A percentile compares a stretch with the other conserved stretches of the same genome.
Evolutionary conservation across 768 basidiomycete species (phyloP).

Genomic region (Mycena indigotica): DNA sequence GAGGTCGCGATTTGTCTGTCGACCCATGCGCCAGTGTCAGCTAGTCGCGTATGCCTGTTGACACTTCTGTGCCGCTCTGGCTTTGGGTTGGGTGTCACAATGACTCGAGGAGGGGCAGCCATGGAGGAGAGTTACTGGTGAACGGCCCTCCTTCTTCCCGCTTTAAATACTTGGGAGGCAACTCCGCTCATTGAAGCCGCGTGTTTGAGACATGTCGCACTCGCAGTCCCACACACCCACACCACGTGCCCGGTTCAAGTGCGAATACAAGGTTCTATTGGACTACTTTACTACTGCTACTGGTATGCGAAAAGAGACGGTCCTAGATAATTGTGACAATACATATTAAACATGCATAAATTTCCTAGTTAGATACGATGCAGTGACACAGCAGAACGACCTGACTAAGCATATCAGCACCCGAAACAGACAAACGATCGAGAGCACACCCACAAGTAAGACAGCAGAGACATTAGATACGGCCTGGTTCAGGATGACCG

Average conservation of each 20-base stretch:
- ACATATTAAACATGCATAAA: slow-evolving; percentile 26
- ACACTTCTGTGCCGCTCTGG: slow-evolving; percentile 2
- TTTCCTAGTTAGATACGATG: slow-evolving; percentile 16
- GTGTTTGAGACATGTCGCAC: background rate
- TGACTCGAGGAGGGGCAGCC: background rate
- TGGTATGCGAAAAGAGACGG: background rate
- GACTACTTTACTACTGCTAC: background rate
- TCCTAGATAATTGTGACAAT: background rate
- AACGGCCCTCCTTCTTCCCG: too few relatives aligned
- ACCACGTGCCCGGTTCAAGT: background rate
- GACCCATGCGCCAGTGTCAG: slow-evolving; percentile 50
- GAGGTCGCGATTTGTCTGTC: slow-evolving; percentile 54
- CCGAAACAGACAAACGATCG: slow-evolving; percentile 3
- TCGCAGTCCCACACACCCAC: background rate
- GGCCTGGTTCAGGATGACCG: slow-evolving; percentile 43
- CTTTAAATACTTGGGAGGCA: too few relatives aligned
- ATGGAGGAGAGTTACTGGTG: background rate
- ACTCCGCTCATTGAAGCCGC: background rate
- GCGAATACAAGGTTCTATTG: background rate
- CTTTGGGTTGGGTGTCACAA: background rate
- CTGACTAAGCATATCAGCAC: slow-evolving; percentile 2
- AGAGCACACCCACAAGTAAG: slow-evolving; percentile 9
- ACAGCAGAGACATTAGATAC: slow-evolving; percentile 23
- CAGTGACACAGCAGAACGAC: slow-evolving; percentile 4
- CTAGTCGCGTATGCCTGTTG: slow-evolving; percentile 38